Percentiles rank a stretch among this genome's conserved stretches.
These are phyloP conservation scores for Pneumocystis oryctolagi DNA, from an alignment of 1,139 yeast species.

Conservation along the genomic window DNA sequence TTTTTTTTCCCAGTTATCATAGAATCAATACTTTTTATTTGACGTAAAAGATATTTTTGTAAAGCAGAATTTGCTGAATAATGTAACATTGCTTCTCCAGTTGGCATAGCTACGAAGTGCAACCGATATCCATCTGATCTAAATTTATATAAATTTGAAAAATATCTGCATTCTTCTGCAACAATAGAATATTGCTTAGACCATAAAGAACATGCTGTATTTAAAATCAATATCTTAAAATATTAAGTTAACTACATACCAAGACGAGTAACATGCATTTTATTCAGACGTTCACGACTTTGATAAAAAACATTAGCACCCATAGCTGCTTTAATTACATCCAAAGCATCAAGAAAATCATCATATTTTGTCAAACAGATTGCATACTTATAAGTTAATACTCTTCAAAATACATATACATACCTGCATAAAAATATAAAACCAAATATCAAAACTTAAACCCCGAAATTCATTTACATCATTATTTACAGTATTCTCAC, in stretches of 20 bases:
- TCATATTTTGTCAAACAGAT: conserved; percentile 50
- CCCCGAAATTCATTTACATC: conserved; percentile 53
- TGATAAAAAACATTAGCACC: conserved; percentile 63
- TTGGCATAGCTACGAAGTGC: conserved; percentile 51
- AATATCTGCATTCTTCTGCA: conserved; percentile 43
- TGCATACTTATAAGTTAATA: conserved; percentile 31
- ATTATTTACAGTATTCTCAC: conserved; percentile 23
- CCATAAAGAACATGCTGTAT: conserved; percentile 45
- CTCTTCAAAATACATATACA: background rate
- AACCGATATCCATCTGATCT: conserved; percentile 52
- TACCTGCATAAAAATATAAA: conserved; percentile 55
- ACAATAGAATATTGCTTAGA: conserved; percentile 38
- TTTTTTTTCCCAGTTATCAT: conserved; percentile 39
- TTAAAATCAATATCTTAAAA: background rate
- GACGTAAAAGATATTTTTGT: conserved; percentile 79
- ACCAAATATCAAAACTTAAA: conserved; percentile 66
- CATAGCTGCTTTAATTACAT: conserved; percentile 58
- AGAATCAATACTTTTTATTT: conserved; percentile 75
- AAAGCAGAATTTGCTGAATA: conserved; percentile 62
- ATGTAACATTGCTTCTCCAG: conserved; percentile 45
- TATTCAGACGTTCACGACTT: conserved; percentile 38
- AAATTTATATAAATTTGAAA: conserved; percentile 59
- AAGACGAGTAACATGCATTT: conserved; percentile 35
- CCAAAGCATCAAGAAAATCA: conserved; percentile 50
- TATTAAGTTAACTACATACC: conserved; percentile 25